Evolutionary conservation across 805 yeast species (phyloP).

Genomic region (Candida patagonica): DNA sequence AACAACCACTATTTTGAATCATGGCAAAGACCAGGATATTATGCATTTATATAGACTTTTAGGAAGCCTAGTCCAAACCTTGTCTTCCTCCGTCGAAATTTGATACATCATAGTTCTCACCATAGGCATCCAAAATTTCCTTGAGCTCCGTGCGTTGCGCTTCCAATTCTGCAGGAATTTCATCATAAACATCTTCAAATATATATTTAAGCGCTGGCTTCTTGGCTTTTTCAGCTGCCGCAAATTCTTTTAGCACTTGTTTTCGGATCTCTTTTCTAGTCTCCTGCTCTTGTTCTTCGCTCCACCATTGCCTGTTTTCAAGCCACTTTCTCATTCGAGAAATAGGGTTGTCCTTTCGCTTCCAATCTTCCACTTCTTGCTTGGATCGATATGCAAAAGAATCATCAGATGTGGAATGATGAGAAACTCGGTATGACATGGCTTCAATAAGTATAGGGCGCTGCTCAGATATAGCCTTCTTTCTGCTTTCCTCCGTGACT

Average conservation of each 20-base stretch:
- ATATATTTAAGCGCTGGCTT: constrained; percentile 22
- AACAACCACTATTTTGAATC: too few relatives aligned
- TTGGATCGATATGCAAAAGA: constrained; percentile 28
- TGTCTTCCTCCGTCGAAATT: constrained; percentile 19
- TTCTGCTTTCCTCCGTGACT: constrained; percentile 22
- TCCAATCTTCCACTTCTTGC: constrained; percentile 28
- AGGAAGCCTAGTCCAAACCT: constrained; percentile 17
- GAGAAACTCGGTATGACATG: constrained; percentile 29
- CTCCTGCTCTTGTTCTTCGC: constrained; percentile 22
- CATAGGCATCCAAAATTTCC: constrained; percentile 22
- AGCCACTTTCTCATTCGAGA: constrained; percentile 27
- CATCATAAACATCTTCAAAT: constrained; percentile 21
- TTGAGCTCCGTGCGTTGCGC: constrained; percentile 24
- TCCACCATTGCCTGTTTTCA: constrained; percentile 23
- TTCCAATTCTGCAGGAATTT: constrained; percentile 18
- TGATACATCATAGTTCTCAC: constrained; percentile 22
- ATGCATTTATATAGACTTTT: too few relatives aligned
- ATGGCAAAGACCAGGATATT: too few relatives aligned
- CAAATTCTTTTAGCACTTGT: constrained; percentile 20
- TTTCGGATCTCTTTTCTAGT: constrained; percentile 18
- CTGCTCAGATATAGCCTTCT: constrained; percentile 19
- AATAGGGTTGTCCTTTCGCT: constrained; percentile 26
- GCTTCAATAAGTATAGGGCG: constrained; percentile 27
- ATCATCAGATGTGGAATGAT: constrained; percentile 30
- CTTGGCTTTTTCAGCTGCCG: constrained; percentile 24